Conservation (phyloP, 768 basidiomycete species). For the Tephrocybe sp. region DNA sequence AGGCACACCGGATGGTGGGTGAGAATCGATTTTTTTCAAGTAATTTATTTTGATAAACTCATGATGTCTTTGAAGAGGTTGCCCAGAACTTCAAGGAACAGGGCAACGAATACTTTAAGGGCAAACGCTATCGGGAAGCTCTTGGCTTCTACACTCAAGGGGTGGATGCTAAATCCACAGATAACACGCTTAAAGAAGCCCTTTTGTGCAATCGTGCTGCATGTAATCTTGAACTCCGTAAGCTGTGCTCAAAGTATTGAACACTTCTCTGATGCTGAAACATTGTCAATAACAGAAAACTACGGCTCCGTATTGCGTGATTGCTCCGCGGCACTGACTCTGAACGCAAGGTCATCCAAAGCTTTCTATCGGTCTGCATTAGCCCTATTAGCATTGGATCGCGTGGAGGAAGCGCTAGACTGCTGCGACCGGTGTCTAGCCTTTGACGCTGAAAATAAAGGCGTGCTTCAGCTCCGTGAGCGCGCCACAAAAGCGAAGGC, state of each 20-base stretch:
- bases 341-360: conserved; percentile 72
- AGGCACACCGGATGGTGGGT: conserved; percentile 91
- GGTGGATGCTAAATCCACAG: conserved; percentile 77
- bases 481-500: conserved; percentile 43
- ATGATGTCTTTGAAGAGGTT: conserved; percentile 52
- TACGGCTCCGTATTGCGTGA: conserved; percentile 85
- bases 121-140: conserved; percentile 85
- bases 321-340: conserved; percentile 65
- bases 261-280: not conserved
- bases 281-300: conserved; percentile 56
- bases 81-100: conserved; percentile 93
- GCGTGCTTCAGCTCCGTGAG: conserved; percentile 47
- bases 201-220: conserved; percentile 89
- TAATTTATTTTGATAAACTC: not conserved
- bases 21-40: conserved; percentile 13
- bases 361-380: conserved; percentile 83
- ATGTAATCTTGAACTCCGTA: conserved; percentile 86
- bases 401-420: conserved; percentile 80
- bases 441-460: conserved; percentile 56
- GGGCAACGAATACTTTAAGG: conserved; percentile 92
- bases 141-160: conserved; percentile 88
- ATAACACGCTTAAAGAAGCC: conserved; percentile 53
- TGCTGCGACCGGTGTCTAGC: conserved; percentile 68
- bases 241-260: conserved; percentile 21
- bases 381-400: conserved; percentile 72